Conservation (phyloP, 192 early-diverging fungal genomes). For the Thamnidium elegans region DNA sequence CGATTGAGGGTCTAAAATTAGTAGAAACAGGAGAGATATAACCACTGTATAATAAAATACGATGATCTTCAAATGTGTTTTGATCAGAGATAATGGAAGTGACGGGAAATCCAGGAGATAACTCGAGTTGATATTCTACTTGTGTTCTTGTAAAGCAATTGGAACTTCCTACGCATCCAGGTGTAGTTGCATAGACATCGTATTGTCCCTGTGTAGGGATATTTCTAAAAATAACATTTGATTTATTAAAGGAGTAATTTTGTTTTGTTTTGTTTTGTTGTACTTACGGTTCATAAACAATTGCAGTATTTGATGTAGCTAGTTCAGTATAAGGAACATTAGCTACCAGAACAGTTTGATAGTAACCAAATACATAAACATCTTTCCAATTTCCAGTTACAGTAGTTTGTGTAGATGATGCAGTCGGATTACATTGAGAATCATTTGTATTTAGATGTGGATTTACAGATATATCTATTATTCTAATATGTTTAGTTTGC, state of each 20-base stretch:
- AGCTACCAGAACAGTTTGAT: constrained; percentile 20
- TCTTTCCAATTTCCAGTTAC: constrained; percentile 26
- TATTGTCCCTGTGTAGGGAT: constrained; percentile 34
- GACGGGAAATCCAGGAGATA: constrained; percentile 15
- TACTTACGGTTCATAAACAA: constrained; percentile 33
- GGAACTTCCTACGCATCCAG: constrained; percentile 29
- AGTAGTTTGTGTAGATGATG: constrained; percentile 11
- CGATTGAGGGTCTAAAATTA: constrained; percentile 22
- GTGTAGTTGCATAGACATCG: constrained; percentile 30
- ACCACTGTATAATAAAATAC: constrained; percentile 23
- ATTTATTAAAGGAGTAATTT: not conserved
- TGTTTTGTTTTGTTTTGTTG: not conserved
- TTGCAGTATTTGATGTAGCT: constrained; percentile 9
- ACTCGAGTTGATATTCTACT: constrained; percentile 17
- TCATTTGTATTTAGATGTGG: not conserved
- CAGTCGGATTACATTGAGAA: constrained; percentile 4
- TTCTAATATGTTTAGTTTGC: not conserved
- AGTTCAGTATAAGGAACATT: constrained; percentile 9
- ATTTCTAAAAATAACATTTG: constrained; percentile 12
- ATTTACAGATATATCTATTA: constrained; percentile 19
- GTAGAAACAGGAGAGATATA: constrained; percentile 8
- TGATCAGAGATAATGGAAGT: constrained; percentile 24
- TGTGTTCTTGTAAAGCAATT: constrained; percentile 29
- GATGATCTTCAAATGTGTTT: constrained; percentile 17
- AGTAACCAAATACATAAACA: constrained; percentile 25